Base-by-base conservation (phyloP, 2,329 filamentous ascomycete genomes). In the Alternaria arborescens region DNA sequence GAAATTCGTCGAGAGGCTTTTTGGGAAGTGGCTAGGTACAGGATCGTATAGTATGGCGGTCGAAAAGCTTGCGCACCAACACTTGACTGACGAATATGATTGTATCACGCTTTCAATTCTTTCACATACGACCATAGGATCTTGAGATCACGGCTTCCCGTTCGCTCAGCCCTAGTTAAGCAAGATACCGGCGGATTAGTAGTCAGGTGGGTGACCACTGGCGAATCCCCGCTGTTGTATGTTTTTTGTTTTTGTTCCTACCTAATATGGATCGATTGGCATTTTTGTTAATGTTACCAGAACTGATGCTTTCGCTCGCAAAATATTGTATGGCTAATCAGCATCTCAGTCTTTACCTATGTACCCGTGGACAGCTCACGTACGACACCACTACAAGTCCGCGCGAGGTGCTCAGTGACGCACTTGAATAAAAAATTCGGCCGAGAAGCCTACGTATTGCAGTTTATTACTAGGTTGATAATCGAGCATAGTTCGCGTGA, bases 1-100 rank as follows among this genome's bases (percentile, higher is more conserved):
- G 91, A 64, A 97, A 96, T 79, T 79, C 79, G 51, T 77, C 82
- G 52, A 85, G 91, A 63, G 80, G 79, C 0, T 97, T 96, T 74
- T 76, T 96, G 52, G 64, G 68, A 4, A 53, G 55, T 42, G 55
- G 30, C 3, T 66, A 43, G 54, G 10, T 24, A 24, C 18, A 16
- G 1, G 28, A 3, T 48, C 18, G 5, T 34, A 6, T 8, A 1
- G 18, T 1, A 20, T 4, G 20, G 8, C 3, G 4, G 14, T 51
- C 30, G 10, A 8, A 6, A 8, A 16, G 4, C 10, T 12, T 28
- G 11, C 8, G 1, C 36, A 10, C 16, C 5, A n/a, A 8, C 5
- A 40, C 4, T 11, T 18, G 12, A 8, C 40, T 10, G 10, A 12
- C 3, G 14, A n/a, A 41, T 52, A 52, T 28, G 24, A 36, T 20